Conservation (phyloP, 148 eudicot species). For the Selenicereus undatus region DNA sequence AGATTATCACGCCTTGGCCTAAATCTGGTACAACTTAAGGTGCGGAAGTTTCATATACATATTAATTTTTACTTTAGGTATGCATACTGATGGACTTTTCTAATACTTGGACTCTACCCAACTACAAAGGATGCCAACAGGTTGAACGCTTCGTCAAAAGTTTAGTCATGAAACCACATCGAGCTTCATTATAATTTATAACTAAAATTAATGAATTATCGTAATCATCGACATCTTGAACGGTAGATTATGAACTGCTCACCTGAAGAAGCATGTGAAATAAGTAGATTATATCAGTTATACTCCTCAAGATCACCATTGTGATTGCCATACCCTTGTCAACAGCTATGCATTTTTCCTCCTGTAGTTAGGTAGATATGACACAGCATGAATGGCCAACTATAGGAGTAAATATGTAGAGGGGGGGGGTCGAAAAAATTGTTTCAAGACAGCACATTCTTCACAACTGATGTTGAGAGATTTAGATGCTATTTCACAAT, state of each 20-base stretch:
- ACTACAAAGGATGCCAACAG: neutral
- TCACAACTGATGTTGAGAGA: too few species aligned
- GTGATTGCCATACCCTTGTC: constrained; percentile 43
- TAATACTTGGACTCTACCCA: neutral
- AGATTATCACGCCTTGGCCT: too few species aligned
- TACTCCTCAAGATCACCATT: constrained; percentile 55
- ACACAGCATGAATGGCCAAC: neutral
- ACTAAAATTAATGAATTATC: neutral
- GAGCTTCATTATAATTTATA: neutral
- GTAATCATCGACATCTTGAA: neutral
- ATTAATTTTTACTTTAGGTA: too few species aligned
- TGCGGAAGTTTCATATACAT: too few species aligned
- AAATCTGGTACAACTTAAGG: too few species aligned
- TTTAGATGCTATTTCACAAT: too few species aligned
- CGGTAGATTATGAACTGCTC: constrained; percentile 6
- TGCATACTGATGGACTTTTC: too few species aligned
- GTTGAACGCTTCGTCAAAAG: neutral
- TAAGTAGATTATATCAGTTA: constrained; percentile 57
- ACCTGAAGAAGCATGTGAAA: constrained; percentile 80
- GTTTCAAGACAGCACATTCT: too few species aligned
- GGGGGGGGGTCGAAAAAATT: neutral
- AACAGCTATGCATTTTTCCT: constrained; percentile 51
- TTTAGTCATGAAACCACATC: neutral
- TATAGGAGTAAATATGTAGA: neutral
- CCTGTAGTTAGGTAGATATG: constrained; percentile 34